phyloP scores from a whole-genome alignment of 208 protist genomes.

The Crithidia acanthocephali region DNA sequence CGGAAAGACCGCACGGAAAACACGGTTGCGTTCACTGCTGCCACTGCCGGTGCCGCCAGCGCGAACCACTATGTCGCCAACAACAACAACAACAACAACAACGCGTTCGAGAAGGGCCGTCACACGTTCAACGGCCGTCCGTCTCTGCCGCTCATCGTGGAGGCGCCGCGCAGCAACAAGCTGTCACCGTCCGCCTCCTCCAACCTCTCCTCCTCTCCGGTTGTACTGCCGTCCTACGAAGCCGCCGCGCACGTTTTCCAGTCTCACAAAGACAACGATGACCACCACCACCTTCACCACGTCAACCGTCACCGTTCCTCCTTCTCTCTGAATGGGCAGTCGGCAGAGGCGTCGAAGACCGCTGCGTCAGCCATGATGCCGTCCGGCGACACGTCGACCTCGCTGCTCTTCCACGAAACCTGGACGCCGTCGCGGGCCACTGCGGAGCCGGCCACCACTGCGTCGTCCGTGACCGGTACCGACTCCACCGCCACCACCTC shows the following conservation, averaged over 20 bases:
- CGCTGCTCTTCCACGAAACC: not conserved
- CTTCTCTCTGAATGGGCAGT: not conserved
- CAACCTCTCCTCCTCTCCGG: not conserved
- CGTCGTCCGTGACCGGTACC: not conserved
- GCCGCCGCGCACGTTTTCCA: slow-evolving; percentile 9
- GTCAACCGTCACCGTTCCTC: not conserved
- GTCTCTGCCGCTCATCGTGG: not conserved
- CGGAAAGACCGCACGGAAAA: too few species aligned
- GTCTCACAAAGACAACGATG: not conserved
- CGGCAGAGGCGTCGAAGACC: not conserved
- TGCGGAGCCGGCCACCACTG: not conserved
- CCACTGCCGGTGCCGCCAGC: too few species aligned
- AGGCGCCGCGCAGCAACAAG: not conserved
- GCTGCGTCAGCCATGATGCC: not conserved
- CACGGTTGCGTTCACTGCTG: too few species aligned
- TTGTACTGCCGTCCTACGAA: slow-evolving; percentile 16
- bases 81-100: too few species aligned
- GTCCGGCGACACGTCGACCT: not conserved
- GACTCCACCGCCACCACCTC: not conserved
- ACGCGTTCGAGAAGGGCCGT: too few species aligned
- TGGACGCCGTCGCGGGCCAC: not conserved
- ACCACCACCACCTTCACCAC: too few species aligned
- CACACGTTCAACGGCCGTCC: too few species aligned
- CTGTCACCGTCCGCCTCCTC: not conserved
- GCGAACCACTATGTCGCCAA: too few species aligned